phyloP scores from a whole-genome alignment of 441 rosid genomes.

The Metrosideros polymorpha region DNA sequence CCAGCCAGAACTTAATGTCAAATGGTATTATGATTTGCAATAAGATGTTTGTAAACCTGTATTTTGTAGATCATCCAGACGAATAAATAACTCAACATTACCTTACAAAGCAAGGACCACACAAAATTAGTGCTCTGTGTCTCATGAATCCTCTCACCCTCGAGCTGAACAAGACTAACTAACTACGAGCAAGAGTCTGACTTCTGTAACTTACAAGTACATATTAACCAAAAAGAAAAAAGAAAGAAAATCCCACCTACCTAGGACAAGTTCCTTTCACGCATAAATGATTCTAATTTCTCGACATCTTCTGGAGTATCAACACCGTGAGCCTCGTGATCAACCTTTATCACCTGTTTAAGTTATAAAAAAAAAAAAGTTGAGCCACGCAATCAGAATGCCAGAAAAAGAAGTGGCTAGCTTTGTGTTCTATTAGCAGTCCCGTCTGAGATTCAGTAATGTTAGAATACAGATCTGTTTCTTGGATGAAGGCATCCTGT shows the following conservation, averaged over 20 bases:
- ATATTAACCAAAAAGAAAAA: not conserved
- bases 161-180: not conserved
- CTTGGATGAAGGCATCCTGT: not conserved
- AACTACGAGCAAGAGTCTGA: not conserved
- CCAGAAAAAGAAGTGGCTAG: not conserved
- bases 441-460: not conserved
- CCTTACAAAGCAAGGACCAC: not conserved
- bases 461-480: not conserved
- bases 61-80: not conserved
- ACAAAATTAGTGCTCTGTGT: not conserved
- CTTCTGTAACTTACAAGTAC: not conserved
- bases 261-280: constrained; percentile 23
- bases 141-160: not conserved
- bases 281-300: constrained; percentile 68
- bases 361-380: not conserved
- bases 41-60: not conserved
- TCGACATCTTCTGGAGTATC: constrained; percentile 72
- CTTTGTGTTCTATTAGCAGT: not conserved
- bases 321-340: constrained; percentile 86
- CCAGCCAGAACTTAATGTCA: not conserved
- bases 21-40: not conserved
- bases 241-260: not conserved
- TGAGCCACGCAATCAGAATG: not conserved
- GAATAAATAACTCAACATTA: not conserved
- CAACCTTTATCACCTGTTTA: constrained; percentile 74